These are phyloP conservation scores for Globisporangium spiculum DNA, from an alignment of 352 stramenopile genomes.

Conservation along the genomic window DNA sequence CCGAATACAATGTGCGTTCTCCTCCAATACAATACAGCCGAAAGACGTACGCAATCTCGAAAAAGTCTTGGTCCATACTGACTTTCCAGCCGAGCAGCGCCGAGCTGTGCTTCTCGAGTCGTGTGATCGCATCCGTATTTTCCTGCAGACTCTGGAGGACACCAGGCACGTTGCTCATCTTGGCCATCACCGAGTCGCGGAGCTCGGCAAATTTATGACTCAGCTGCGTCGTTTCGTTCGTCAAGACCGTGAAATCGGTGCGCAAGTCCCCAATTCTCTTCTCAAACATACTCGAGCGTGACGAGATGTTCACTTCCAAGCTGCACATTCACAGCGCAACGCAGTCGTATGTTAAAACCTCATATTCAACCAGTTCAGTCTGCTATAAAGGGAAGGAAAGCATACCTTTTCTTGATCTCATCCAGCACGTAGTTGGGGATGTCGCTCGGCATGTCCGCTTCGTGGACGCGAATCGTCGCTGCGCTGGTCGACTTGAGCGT, in stretches of 20 bases:
- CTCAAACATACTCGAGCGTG: slow-evolving; percentile 52
- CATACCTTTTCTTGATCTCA: slow-evolving; percentile 49
- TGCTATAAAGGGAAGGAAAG: not conserved
- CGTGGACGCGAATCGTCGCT: slow-evolving; percentile 38
- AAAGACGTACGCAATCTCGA: slow-evolving; percentile 38
- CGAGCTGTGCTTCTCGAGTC: slow-evolving; percentile 72
- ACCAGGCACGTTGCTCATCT: slow-evolving; percentile 23
- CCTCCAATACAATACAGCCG: not conserved
- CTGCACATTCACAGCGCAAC: slow-evolving; percentile 14
- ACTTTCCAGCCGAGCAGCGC: slow-evolving; percentile 63
- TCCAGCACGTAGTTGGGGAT: slow-evolving; percentile 46
- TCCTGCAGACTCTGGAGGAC: slow-evolving; percentile 40
- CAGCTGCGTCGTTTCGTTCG: slow-evolving; percentile 38
- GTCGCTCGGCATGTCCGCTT: slow-evolving; percentile 42
- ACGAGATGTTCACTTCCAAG: slow-evolving; percentile 60
- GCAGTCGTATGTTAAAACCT: not conserved
- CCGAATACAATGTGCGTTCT: not conserved
- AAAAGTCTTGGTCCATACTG: slow-evolving; percentile 57
- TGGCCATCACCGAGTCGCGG: slow-evolving; percentile 37
- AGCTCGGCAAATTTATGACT: slow-evolving; percentile 48
- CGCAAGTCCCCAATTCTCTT: slow-evolving; percentile 63
- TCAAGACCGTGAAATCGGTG: slow-evolving; percentile 53
- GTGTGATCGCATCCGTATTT: slow-evolving; percentile 49
- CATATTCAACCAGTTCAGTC: not conserved
- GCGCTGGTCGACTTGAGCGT: slow-evolving; percentile 11